A percentile compares a stretch with the other conserved stretches of the same genome.
Evolutionary conservation across 2,329 filamentous ascomycete genomes (phyloP).

Genomic region (Venturia asperata): DNA sequence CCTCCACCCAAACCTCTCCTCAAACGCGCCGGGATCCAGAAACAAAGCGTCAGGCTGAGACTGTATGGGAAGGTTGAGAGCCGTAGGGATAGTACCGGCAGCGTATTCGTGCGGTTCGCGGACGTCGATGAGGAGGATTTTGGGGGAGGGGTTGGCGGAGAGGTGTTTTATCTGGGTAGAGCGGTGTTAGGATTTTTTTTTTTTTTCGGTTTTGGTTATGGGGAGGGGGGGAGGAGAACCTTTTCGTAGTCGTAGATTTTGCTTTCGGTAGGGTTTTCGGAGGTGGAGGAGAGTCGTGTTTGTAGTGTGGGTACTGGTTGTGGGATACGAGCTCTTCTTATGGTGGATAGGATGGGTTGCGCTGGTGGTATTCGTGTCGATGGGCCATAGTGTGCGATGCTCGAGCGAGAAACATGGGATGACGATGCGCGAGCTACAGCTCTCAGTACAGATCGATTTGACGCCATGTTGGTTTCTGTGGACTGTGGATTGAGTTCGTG

Average conservation of each 20-base stretch:
- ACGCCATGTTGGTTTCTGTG: not conserved
- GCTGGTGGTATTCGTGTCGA: not conserved
- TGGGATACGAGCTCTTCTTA: not conserved
- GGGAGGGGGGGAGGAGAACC: slow-evolving; percentile 23
- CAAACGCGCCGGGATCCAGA: slow-evolving; percentile 69
- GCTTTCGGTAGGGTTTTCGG: slow-evolving; percentile 25
- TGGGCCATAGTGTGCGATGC: not conserved
- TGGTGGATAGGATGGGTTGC: not conserved
- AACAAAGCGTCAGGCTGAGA: slow-evolving; percentile 74
- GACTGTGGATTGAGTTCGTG: not conserved
- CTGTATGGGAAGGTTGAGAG: slow-evolving; percentile 74
- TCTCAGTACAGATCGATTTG: not conserved
- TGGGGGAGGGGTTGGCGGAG: slow-evolving; percentile 28
- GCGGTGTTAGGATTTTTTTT: not conserved
- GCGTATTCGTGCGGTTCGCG: slow-evolving; percentile 64
- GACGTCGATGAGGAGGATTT: slow-evolving; percentile 46
- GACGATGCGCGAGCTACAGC: not conserved
- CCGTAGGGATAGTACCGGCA: slow-evolving; percentile 66
- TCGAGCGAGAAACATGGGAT: not conserved
- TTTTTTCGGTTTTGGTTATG: slow-evolving; percentile 9
- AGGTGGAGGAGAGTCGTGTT: slow-evolving; percentile 24
- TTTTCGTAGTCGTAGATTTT: slow-evolving; percentile 37
- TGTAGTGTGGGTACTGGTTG: not conserved
- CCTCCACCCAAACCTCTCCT: slow-evolving; percentile 70
- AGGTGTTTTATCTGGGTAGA: slow-evolving; percentile 32